A percentile compares a stretch with the other conserved stretches of the same genome.
Conservation (phyloP, 2,329 filamentous ascomycete species). For the Torrubiellomyces zombiae region DNA sequence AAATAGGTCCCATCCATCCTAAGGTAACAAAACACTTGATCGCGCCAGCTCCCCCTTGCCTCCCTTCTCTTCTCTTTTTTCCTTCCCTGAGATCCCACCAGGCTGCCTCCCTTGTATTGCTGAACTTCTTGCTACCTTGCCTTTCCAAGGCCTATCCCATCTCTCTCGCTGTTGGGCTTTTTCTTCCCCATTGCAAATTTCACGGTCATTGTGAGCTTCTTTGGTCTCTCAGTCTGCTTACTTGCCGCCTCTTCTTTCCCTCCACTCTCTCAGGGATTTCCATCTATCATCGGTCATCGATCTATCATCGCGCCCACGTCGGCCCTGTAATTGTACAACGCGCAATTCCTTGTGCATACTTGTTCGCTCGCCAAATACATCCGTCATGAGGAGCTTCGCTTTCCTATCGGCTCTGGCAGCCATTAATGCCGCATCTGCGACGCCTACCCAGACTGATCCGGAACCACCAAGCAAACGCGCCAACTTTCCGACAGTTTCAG, state of each 20-base stretch:
- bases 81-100: conserved; percentile 4
- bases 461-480: conserved; percentile 33
- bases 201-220: conserved; percentile 4
- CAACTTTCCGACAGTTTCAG: conserved; percentile 31
- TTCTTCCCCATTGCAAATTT: conserved; percentile 7
- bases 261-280: conserved; percentile 7
- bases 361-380: conserved; percentile 6
- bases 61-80: conserved; percentile 5
- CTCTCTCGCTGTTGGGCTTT: conserved; percentile 20
- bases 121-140: conserved; percentile 6
- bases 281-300: conserved; percentile 3
- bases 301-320: conserved; percentile 1
- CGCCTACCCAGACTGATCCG: conserved; percentile 31
- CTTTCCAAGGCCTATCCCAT: conserved; percentile 13
- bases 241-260: conserved; percentile 4
- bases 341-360: conserved; percentile 1
- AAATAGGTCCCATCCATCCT: background rate
- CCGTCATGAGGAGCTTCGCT: conserved; percentile 31
- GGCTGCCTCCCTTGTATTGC: conserved; percentile 2
- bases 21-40: conserved; percentile 1
- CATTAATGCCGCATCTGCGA: conserved; percentile 25
- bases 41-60: conserved; percentile 3
- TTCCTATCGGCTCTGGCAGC: conserved; percentile 32
- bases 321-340: conserved; percentile 1
- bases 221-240: conserved; percentile 5